phyloP scores from a whole-genome alignment of 495 filamentous ascomycete species.

The Aspergillus bridgeri region DNA sequence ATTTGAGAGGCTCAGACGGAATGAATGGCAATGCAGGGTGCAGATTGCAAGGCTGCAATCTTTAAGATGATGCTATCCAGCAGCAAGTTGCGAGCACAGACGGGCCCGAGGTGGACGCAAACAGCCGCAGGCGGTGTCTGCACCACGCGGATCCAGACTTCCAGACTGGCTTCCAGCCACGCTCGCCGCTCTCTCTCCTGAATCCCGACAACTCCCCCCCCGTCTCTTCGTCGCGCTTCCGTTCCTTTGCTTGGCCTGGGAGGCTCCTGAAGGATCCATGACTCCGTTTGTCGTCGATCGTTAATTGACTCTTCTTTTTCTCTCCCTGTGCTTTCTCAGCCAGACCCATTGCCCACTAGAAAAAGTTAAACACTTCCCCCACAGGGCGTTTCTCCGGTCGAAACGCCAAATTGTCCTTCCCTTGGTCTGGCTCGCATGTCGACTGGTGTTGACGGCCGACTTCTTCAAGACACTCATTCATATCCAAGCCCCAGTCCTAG shows the following conservation, averaged over 20 bases:
- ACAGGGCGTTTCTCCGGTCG: conserved; percentile 7
- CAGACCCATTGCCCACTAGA: conserved; percentile 6
- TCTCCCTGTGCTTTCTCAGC: not conserved
- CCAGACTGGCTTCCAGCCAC: not conserved
- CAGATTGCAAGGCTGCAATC: no score
- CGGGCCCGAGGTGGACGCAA: not conserved
- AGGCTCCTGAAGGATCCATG: conserved; percentile 31
- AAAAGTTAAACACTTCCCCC: not conserved
- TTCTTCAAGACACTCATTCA: conserved; percentile 17
- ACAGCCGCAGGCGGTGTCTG: not conserved
- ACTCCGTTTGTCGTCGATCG: conserved; percentile 24
- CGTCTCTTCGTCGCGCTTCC: conserved; percentile 5
- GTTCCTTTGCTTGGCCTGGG: conserved; percentile 22
- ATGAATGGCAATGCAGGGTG: not conserved
- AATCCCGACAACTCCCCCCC: conserved; percentile 11
- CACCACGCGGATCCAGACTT: not conserved
- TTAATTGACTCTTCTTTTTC: conserved; percentile 24
- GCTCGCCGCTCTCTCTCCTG: conserved; percentile 20
- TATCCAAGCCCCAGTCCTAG: conserved; percentile 15
- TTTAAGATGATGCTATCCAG: no score
- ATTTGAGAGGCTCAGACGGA: not conserved
- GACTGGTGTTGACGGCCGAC: conserved; percentile 42
- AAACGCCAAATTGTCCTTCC: conserved; percentile 12
- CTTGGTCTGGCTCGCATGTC: conserved; percentile 44
- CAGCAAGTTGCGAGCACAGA: no score